Evolutionary conservation across 208 protist species (phyloP).

Genomic region (Wallacemonas collosoma): DNA sequence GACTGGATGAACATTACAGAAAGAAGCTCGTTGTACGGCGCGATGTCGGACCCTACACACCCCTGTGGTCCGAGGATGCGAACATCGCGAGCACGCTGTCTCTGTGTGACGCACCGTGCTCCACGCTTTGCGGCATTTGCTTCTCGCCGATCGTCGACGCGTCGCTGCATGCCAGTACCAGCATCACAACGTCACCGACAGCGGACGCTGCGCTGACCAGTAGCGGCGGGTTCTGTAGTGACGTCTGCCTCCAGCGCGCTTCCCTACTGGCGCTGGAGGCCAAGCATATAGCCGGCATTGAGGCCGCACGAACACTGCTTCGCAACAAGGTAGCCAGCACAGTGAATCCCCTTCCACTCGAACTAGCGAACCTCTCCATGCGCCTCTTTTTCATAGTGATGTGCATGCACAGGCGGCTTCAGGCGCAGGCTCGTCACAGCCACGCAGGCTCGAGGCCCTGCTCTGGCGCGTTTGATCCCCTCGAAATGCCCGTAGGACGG

Average conservation of each 20-base stretch:
- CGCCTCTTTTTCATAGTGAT: conserved; percentile 76
- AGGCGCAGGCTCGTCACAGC: conserved; percentile 27
- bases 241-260: conserved; percentile 43
- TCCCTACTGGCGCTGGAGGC: conserved; percentile 46
- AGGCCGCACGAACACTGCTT: conserved; percentile 46
- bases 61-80: conserved; percentile 43
- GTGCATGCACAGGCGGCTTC: conserved; percentile 57
- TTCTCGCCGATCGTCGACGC: conserved; percentile 24
- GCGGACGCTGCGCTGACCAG: not conserved
- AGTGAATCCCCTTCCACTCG: conserved; percentile 46
- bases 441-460: conserved; percentile 4
- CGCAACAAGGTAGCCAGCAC: conserved; percentile 33
- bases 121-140: conserved; percentile 54
- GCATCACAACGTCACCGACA: not conserved
- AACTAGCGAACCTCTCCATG: conserved; percentile 64
- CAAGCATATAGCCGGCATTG: conserved; percentile 36
- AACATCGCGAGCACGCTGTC: conserved; percentile 54
- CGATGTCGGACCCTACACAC: conserved; percentile 10
- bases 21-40: conserved; percentile 40
- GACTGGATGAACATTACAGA: conserved; percentile 57
- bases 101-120: conserved; percentile 28
- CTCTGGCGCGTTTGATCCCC: not conserved
- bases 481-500: conserved; percentile 5
- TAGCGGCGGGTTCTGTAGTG: conserved; percentile 21
- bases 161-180: conserved; percentile 11